phyloP scores from a whole-genome alignment of 176 grass and related monocot species.

The Aegilops umbellulata region DNA sequence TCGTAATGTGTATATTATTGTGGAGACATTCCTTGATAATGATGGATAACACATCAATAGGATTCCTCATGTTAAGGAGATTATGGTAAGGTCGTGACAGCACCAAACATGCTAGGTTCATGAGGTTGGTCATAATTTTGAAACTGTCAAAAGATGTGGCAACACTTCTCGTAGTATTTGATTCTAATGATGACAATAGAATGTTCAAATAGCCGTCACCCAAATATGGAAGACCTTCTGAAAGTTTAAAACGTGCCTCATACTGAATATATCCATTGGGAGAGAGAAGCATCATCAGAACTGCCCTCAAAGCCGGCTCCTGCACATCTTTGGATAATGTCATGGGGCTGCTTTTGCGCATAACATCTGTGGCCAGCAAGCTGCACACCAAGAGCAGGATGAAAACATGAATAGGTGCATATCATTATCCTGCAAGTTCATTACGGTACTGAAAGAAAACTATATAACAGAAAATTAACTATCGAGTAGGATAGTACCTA shows the following conservation, averaged over 20 bases:
- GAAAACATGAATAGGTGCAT: neutral
- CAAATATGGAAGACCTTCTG: conserved; percentile 37
- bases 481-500: conserved; percentile 21
- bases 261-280: conserved; percentile 62
- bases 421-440: neutral
- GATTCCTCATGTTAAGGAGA: conserved; percentile 47
- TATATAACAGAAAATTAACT: neutral
- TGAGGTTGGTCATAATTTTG: conserved; percentile 56
- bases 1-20: conserved; percentile 43
- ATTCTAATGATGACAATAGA: conserved; percentile 54
- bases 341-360: conserved; percentile 39
- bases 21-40: conserved; percentile 62
- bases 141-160: conserved; percentile 47
- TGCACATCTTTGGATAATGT: conserved; percentile 48
- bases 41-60: conserved; percentile 44
- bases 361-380: conserved; percentile 38
- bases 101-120: conserved; percentile 62
- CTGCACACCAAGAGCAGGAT: conserved; percentile 31
- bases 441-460: neutral
- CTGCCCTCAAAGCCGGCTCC: conserved; percentile 68
- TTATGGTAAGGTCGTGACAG: conserved; percentile 49
- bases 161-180: conserved; percentile 47
- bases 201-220: conserved; percentile 44
- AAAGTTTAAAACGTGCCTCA: conserved; percentile 59
- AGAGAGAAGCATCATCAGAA: conserved; percentile 85